Conservation (phyloP, 345 rosid genomes). For the Streptanthus diversifolius region DNA sequence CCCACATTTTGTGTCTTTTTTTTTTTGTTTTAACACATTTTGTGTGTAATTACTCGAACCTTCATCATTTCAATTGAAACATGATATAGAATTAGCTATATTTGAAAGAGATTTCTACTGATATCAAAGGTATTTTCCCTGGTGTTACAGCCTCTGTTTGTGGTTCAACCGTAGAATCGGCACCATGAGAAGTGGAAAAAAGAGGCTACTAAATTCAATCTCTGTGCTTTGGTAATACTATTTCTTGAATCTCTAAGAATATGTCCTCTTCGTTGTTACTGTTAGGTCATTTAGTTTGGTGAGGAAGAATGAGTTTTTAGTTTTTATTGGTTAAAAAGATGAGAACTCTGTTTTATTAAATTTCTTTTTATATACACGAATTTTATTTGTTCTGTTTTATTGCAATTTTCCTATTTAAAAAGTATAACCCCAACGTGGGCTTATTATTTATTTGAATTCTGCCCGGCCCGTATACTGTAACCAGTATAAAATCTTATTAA, state of each 20-base stretch:
- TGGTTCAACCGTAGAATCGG: conserved; percentile 60
- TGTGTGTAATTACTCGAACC: not conserved
- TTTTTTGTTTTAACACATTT: too few species aligned
- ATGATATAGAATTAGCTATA: not conserved
- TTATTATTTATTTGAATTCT: not conserved
- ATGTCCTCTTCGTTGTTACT: not conserved
- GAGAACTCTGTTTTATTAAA: not conserved
- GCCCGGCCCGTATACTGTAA: not conserved
- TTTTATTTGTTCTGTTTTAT: not conserved
- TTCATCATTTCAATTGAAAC: not conserved
- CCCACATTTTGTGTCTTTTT: not conserved
- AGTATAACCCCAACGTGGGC: not conserved
- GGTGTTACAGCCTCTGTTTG: conserved; percentile 60
- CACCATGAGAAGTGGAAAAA: not conserved
- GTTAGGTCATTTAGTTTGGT: not conserved
- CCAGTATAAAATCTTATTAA: too few species aligned
- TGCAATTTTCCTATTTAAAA: not conserved
- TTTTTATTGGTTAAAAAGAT: not conserved
- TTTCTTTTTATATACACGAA: conserved; percentile 5
- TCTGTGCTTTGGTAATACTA: not conserved
- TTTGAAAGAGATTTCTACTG: conserved; percentile 3
- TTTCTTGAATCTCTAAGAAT: conserved; percentile 5
- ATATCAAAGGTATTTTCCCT: not conserved
- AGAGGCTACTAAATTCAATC: conserved; percentile 7
- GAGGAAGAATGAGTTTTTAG: conserved; percentile 18